Base-by-base conservation (phyloP, 1,139 yeast species). In the Pichia sp. region DNA sequence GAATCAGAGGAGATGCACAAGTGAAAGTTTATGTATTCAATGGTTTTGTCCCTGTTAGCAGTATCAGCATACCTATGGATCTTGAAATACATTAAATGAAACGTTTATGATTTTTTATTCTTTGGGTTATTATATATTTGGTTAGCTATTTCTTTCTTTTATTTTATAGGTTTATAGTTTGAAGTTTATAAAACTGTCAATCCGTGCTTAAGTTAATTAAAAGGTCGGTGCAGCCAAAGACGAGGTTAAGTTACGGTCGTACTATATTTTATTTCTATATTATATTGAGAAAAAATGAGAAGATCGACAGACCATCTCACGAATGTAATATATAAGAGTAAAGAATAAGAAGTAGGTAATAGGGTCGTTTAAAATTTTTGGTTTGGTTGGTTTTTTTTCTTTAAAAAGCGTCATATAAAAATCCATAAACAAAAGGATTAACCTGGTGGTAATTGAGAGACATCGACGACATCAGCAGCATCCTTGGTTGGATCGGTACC, bases 391-490 rank as follows among this genome's bases (percentile, higher is more conserved):
- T 8, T 24, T 8, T 24, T 8, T 24, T 7, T 24, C 10, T 24
- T 24, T 7, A 8, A 24, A 24, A 24, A 10, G 27, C 27, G 27
- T 7, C 7, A 24, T 24, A 7, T 18, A 21, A 40, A 19, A 22
- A 17, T 24, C 28, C 30, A 21, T 15, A 21, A 36, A n/a, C 4
- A 9, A n/a, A 18, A 9, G 12, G 14, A 28, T 67, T 76, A 93
- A 77, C 99, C 98, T 30, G 99, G 99, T 53, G 99, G 99, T 65
- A 93, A 73, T 69, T 83, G 88, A 48, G 88, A 77, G 53, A 84
- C 85, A 65, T 85, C 94, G 47, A 84, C 88, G 56, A 81, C 78
- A 52, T 84, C 66, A 43, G 83, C 79, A 38, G 87, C 88, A 52
- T 78, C 80, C 55, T 76, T 74, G 24, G 72, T 68, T 15, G 74